Base-by-base conservation (phyloP, 805 yeast genomes). In the Suhomyces vadensis region DNA sequence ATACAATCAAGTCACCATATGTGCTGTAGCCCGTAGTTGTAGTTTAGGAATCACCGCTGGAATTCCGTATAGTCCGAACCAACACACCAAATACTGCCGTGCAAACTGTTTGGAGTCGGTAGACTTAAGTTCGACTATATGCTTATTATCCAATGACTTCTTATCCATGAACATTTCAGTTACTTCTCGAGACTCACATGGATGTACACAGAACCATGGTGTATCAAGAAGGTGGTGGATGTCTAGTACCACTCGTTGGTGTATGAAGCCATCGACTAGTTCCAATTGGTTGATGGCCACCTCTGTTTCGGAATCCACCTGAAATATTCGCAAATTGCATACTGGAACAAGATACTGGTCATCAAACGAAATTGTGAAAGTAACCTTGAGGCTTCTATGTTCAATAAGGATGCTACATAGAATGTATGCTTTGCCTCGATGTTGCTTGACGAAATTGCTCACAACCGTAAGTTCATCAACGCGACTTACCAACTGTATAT, bases 331-430 rank as follows among this genome's bases (percentile, higher is more conserved):
- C 46, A 61, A 65, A 37, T 59, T 52, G 16, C 63, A 44, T 4
- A 67, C 58, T 0, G 75, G 75, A 1, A 57, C 64, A 17, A 29
- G 38, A 46, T 64, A 69, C 37, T 64, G 55, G 7, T 44, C 50
- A 48, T 66, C 66, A 43, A 47, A 70, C 2, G 59, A 51, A 1
- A 68, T 42, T 1, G 67, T 61, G 31, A 67, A 53, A 9, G 59
- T 59, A 8, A 63, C 25, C 17, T 39, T 35, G 10, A 27, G 25
- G 11, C 33, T 29, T 29, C 20, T 29, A 29, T 29, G 20, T 29
- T 29, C 20, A 14, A 29, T 29, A n/a, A 29, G 11, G 9, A 29
- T 29, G 33, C 26, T n/a, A 20, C 29, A 41, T 22, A 27, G 36
- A 14, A 33, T 33, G 16, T 33, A 33, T 10, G 37, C 22, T 14